Base-by-base conservation (phyloP, 441 rosid genomes). In the Sinapis alba region DNA sequence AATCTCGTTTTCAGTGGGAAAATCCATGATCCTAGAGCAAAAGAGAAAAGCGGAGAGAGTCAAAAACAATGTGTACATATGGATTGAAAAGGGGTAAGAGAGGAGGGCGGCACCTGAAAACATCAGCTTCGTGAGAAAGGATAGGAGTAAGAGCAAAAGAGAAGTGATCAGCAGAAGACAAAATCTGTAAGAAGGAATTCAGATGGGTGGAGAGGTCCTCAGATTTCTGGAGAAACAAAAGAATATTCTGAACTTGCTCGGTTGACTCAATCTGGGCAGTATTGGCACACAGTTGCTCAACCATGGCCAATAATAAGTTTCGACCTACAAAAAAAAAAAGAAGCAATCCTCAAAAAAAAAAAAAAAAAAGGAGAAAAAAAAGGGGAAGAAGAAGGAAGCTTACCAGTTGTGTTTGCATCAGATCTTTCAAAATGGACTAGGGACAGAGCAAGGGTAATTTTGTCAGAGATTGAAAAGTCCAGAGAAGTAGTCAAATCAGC, bases 191-290 rank as follows among this genome's bases (percentile, higher is more conserved):
- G 78, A 93, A 86, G 65, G 85, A 86, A 80, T 86, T 94, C 30
- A 90, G 68, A 58, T 92, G 97, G 80, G 83, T 79, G 81, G 96
- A 83, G 30, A 92, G 89, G 69, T 83, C 93, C 11, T 86, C 94
- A 20, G 93, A 90, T 24, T 58, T 82, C 79, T 84, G 97, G 74
- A 96, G 98, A 87, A 94, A 94, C 88, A 86, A 75, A 34, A 89
- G 67, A 66, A 89, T 78, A 73, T 83, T 83, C 81, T 89, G 99
- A 76, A 94, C 89, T 84, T 87, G 90, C 83, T 87, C 96, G 6
- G 81, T 69, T 12, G 96, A 87, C 78, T 75, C 81, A 38, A 88
- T 18, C 32, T 88, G 80, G 79, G 65, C 80, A 15, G 92, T 85
- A 80, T 82, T 86, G 62, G 83, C 81, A 61, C 78, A 80, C 76